Evolutionary conservation across 495 filamentous ascomycete species (phyloP).

Genomic region (Chaetomium cochliodes): DNA sequence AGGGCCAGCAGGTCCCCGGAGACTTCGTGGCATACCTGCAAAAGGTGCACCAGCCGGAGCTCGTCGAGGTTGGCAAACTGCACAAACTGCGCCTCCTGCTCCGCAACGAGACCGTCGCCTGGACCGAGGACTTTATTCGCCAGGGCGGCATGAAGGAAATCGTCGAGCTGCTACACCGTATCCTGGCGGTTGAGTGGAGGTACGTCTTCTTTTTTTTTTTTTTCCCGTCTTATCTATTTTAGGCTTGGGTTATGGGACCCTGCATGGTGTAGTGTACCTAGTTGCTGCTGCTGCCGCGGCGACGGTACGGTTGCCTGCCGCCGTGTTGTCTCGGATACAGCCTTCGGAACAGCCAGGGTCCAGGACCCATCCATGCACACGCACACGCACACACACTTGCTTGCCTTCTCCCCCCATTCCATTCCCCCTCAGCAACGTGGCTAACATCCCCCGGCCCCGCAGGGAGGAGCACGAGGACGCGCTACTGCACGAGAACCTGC

Average conservation of each 20-base stretch:
- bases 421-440: slow-evolving; percentile 10
- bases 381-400: too few relatives aligned
- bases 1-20: slow-evolving; percentile 58
- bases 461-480: slow-evolving; percentile 96
- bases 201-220: slow-evolving; percentile 44
- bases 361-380: neutral
- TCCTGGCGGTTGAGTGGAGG: slow-evolving; percentile 96
- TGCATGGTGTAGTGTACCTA: neutral
- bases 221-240: neutral
- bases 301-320: neutral
- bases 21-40: slow-evolving; percentile 81
- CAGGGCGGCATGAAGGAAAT: slow-evolving; percentile 92
- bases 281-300: neutral
- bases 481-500: slow-evolving; percentile 84
- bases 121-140: slow-evolving; percentile 88
- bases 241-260: neutral
- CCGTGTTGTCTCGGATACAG: slow-evolving; percentile 7
- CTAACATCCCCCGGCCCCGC: slow-evolving; percentile 25
- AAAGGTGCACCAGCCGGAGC: slow-evolving; percentile 73
- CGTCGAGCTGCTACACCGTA: slow-evolving; percentile 78
- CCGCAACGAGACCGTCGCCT: slow-evolving; percentile 89
- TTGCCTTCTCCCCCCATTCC: neutral
- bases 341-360: neutral
- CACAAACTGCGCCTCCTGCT: slow-evolving; percentile 90
- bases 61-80: slow-evolving; percentile 85